Percentiles rank a stretch among this genome's conserved stretches.
Conservation (phyloP, 768 basidiomycete genomes). For the Tephrocybe sp. region DNA sequence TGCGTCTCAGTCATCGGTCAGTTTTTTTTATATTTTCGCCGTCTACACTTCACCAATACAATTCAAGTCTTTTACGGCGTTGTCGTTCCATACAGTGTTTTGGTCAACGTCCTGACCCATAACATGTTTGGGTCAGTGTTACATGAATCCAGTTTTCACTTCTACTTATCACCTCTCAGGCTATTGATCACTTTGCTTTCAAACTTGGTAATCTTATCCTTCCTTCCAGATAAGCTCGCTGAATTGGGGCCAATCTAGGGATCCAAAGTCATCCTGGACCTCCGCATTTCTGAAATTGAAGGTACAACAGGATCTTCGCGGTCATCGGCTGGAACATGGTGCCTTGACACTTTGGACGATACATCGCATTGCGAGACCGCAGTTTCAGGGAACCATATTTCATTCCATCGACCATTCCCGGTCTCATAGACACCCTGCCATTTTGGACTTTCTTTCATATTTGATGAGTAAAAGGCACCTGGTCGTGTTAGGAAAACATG, state of each 20-base stretch:
- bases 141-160: background rate
- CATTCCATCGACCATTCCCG: background rate
- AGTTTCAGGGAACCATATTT: background rate
- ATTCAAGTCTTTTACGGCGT: constrained; percentile 5
- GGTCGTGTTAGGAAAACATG: too few species aligned
- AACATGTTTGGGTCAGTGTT: constrained; percentile 12
- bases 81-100: constrained; percentile 10
- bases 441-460: too few species aligned
- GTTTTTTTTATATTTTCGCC: background rate
- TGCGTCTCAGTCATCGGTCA: constrained; percentile 4
- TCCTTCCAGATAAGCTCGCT: too few species aligned
- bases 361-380: background rate
- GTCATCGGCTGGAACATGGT: constrained; percentile 1
- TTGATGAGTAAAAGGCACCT: too few species aligned
- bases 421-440: too few species aligned
- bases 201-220: constrained; percentile 2
- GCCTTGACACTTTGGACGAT: constrained; percentile 9
- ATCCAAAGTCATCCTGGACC: constrained; percentile 2
- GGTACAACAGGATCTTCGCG: background rate
- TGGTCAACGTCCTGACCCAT: constrained; percentile 8
- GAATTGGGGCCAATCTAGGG: too few species aligned
- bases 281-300: background rate
- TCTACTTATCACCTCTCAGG: background rate
- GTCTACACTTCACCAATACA: background rate
- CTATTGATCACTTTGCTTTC: constrained; percentile 13